Conservation (phyloP, 768 basidiomycete genomes). For the Dacryopinax primogenitus region DNA sequence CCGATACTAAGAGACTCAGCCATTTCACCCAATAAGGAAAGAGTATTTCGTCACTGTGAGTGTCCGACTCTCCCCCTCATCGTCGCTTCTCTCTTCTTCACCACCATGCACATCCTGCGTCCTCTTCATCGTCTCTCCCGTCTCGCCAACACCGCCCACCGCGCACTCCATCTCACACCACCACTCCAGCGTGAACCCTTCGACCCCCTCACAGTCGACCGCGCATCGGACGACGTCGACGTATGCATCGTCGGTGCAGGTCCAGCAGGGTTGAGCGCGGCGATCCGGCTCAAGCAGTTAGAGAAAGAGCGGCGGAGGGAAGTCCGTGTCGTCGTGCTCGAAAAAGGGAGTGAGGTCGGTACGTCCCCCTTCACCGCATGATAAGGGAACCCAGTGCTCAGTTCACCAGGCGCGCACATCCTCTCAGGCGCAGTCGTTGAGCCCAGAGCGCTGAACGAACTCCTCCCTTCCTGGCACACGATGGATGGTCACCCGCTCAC, state of each 20-base stretch:
- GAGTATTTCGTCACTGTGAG: too few species aligned
- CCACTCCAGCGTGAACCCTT: constrained; percentile 20
- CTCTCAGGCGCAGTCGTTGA: constrained; percentile 94
- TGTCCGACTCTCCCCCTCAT: too few species aligned
- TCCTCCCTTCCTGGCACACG: constrained; percentile 72
- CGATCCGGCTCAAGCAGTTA: constrained; percentile 88
- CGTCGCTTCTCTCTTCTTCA: too few species aligned
- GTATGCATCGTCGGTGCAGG: constrained; percentile 96
- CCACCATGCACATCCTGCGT: not conserved
- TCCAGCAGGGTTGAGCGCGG: constrained; percentile 90
- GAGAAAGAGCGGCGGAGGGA: constrained; percentile 59
- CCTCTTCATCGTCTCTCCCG: not conserved
- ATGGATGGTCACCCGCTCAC: constrained; percentile 60
- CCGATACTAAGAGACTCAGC: too few species aligned
- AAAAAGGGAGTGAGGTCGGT: constrained; percentile 92
- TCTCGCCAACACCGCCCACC: not conserved
- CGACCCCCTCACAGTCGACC: constrained; percentile 54
- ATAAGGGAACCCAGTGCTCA: not conserved
- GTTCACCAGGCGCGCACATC: constrained; percentile 66
- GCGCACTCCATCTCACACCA: not conserved
- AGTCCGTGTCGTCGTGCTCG: constrained; percentile 81
- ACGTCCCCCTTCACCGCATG: constrained; percentile 24
- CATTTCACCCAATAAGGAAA: too few species aligned
- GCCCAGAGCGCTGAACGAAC: constrained; percentile 77
- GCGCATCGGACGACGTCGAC: constrained; percentile 83